phyloP scores from a whole-genome alignment of 2,329 filamentous ascomycete species.

The Parastagonospora nodorum region DNA sequence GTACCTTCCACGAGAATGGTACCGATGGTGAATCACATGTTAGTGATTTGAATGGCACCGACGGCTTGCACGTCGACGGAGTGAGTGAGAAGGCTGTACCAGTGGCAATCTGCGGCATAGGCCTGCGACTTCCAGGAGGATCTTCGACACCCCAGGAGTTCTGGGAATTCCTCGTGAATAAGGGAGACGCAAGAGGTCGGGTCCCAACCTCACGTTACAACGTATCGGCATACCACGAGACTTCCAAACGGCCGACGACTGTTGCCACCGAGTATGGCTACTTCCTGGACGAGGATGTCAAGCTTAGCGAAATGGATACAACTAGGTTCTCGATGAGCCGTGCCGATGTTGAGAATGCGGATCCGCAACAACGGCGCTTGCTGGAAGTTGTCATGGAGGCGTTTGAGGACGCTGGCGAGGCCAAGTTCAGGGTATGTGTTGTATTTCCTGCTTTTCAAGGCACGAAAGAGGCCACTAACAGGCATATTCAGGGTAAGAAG shows the following conservation, averaged over 20 bases:
- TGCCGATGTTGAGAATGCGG: slow-evolving; percentile 12
- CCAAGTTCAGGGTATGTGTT: neutral
- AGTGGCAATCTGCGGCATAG: slow-evolving; percentile 33
- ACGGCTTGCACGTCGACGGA: neutral
- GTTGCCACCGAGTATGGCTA: slow-evolving; percentile 18
- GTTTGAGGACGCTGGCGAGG: slow-evolving; percentile 41
- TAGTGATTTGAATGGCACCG: neutral
- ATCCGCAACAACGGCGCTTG: slow-evolving; percentile 32
- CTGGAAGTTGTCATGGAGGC: slow-evolving; percentile 38
- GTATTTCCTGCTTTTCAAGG: too few relatives aligned
- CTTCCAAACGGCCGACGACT: slow-evolving; percentile 19
- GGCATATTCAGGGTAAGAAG: slow-evolving; percentile 23
- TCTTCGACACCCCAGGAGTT: slow-evolving; percentile 17
- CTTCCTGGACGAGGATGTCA: slow-evolving; percentile 17
- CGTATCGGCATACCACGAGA: slow-evolving; percentile 12
- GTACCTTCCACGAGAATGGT: too few relatives aligned
- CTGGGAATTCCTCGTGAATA: slow-evolving; percentile 35
- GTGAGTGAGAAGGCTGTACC: slow-evolving; percentile 2
- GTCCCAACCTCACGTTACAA: slow-evolving; percentile 12
- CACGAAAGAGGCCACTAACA: too few relatives aligned
- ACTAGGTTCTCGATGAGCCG: slow-evolving; percentile 17
- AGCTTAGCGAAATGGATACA: slow-evolving; percentile 12
- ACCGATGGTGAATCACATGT: too few relatives aligned
- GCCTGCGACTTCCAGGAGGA: slow-evolving; percentile 25
- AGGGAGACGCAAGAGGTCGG: neutral